Base-by-base conservation (phyloP, 192 early-diverging fungal genomes). In the Umbelopsis sp. region DNA sequence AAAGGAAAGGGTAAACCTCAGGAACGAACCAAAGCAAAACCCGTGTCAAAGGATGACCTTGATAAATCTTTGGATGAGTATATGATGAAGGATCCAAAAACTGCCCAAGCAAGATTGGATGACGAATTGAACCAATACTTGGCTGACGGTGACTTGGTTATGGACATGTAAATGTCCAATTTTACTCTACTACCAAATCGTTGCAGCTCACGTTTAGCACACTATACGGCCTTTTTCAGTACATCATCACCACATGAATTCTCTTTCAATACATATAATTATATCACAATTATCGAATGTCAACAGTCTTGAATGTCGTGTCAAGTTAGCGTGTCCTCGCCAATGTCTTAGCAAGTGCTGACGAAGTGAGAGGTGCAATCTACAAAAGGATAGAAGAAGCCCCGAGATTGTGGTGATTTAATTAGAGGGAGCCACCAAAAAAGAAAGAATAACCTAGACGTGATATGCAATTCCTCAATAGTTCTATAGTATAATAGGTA, bases 81-180 rank as follows among this genome's bases (percentile, higher is more conserved):
- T 21, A 79, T 79, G 77, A 72, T 79, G 73, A 79, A 79, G 26
- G 77, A 79, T 17, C 73, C 73, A 34, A 74, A 74, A 34, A 53
- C 77, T 5, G 73, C 70, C 12, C 70, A 79, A n/a, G 49, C 70
- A 8, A 71, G 50, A 44, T 50, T 79, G 12, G 77, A 79, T 65
- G 77, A 71, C n/a, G 77, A 79, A 70, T 34, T 79, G 4, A 66
- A 47, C 22, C 45, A 66, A 25, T 79, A 79, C 34, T 72, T 79
- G 70, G 72, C 47, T 44, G 71, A 78, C 17, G 56, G 56, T 62
- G 56, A 62, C 17, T 32, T 62, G 4, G 56, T 62, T 2, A 62
- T 62, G 56, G 56, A 62, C 31, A 62, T 62, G 56, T 62, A 62
- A 54, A 29, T 34, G 24, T 0, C 14, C 9, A 29, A 62, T 17